Evolutionary conservation across 106 monocot species (phyloP), one percentile per base, ranked within the genome.

Genomic region (Phalaenopsis equestris): DNA sequence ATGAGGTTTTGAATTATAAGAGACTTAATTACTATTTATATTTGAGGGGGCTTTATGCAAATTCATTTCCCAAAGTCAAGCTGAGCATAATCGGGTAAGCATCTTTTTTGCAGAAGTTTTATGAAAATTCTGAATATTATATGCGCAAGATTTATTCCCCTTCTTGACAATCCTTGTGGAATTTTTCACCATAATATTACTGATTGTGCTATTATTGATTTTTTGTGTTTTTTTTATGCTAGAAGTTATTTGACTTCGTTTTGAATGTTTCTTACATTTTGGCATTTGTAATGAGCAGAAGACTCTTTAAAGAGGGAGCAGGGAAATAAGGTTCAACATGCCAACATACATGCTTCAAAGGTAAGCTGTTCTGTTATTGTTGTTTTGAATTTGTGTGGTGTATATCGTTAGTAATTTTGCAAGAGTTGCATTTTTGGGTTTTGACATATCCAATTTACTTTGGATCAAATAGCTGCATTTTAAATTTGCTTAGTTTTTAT

Each of bases 331-430:
- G 97, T 98, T 46, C 97, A 98, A 58, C 94, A 87, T 87, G 97
- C 90, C 39, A 94, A 98, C 84, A 98, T 98, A 83, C 89, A 90
- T 84, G 97, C 97, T 70, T 90, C 97, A 42, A 98, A 98, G 92
- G 97, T 92, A 55, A 52, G 83, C 78, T 2, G 37, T 16, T 36
- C 2, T 23, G 70, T 70, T 70, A 36, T 15, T 39, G 64, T 65
- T 5, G 39, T 70, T 67, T 67, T 41, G 41, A 70, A 70, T 70
- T 70, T 38, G 1, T 70, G 38, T 67, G n/a, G 4, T 67, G 24
- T 70, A 12, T 41, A 11, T 4, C 15, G 39, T 3, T 70, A 39
- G 15, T 39, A 39, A 3, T 39, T 70, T 21, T 39, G 70, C 39
- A 70, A 16, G 38, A 38, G 36, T 38, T 70, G 36, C 23, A 4